Evolutionary conservation across 73 alveolate genomes (phyloP).

Genomic region (Paramecium bursaria): DNA sequence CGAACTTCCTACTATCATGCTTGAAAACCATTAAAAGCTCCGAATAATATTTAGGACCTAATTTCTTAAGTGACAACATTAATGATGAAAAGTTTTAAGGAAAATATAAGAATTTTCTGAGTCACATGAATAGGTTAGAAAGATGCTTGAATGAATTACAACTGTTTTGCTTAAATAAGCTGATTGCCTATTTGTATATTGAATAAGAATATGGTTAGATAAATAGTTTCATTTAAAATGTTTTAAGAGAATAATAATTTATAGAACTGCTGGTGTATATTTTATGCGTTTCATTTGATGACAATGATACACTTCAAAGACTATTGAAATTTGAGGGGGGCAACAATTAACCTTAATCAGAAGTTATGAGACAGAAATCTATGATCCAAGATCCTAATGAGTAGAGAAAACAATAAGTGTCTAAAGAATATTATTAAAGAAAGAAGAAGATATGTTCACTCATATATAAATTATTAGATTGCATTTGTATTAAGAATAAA

Average conservation of each 20-base stretch:
- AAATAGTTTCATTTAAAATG: conserved; percentile 63
- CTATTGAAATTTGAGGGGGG: conserved; percentile 39
- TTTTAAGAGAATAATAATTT: conserved; percentile 62
- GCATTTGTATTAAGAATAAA: conserved; percentile 53
- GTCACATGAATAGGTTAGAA: conserved; percentile 54
- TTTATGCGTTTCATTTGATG: conserved; percentile 56
- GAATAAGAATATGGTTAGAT: conserved; percentile 65
- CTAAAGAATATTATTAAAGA: conserved; percentile 47
- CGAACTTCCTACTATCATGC: conserved; percentile 63
- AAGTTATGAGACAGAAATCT: background rate
- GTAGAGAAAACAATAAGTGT: conserved; percentile 27
- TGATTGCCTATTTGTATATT: conserved; percentile 64
- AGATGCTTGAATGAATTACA: conserved; percentile 64
- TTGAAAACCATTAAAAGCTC: conserved; percentile 63
- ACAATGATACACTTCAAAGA: conserved; percentile 23
- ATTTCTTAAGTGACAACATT: conserved; percentile 3
- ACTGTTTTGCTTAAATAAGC: conserved; percentile 61
- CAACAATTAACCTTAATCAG: conserved; percentile 26
- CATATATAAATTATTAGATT: conserved; percentile 56
- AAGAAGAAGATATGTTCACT: conserved; percentile 64
- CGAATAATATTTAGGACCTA: conserved; percentile 20
- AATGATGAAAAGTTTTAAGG: conserved; percentile 57
- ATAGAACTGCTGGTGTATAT: conserved; percentile 59
- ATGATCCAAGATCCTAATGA: background rate
- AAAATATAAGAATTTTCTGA: conserved; percentile 54